A percentile compares a stretch with the other conserved stretches of the same genome.
phyloP scores from a whole-genome alignment of 306 rosid genomes.

The Cucurbita pepo region DNA sequence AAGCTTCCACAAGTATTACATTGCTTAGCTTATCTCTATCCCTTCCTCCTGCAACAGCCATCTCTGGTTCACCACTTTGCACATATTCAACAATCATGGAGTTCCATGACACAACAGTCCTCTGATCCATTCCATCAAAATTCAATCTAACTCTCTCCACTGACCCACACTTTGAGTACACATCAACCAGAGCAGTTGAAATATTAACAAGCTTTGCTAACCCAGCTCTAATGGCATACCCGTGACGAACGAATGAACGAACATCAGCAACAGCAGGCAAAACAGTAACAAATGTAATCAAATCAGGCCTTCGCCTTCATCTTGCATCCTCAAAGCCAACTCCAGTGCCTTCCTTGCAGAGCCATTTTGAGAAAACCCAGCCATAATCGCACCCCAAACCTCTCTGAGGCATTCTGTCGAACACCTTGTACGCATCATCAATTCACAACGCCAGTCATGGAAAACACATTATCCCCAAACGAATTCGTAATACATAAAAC shows the following conservation, averaged over 20 bases:
- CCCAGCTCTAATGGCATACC: constrained; percentile 46
- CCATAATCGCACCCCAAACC: constrained; percentile 72
- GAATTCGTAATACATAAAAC: constrained; percentile 20
- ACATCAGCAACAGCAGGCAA: constrained; percentile 74
- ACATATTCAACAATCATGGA: constrained; percentile 72
- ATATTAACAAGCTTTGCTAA: constrained; percentile 52
- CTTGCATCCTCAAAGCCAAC: constrained; percentile 54
- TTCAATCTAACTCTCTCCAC: constrained; percentile 36
- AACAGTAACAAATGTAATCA: constrained; percentile 61
- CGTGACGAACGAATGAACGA: constrained; percentile 41
- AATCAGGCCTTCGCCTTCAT: constrained; percentile 53
- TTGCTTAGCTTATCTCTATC: constrained; percentile 46
- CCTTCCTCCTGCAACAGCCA: constrained; percentile 49
- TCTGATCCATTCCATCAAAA: constrained; percentile 46
- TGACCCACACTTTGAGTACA: constrained; percentile 68
- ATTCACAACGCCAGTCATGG: constrained; percentile 75
- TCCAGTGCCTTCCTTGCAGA: constrained; percentile 35
- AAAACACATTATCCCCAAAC: constrained; percentile 49
- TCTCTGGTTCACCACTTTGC: constrained; percentile 47
- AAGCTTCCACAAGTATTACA: constrained; percentile 61
- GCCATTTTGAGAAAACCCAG: constrained; percentile 78
- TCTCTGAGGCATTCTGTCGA: constrained; percentile 68
- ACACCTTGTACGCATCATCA: constrained; percentile 20
- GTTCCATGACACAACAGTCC: constrained; percentile 76
- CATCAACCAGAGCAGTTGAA: constrained; percentile 48